Evolutionary conservation across 2,329 filamentous ascomycete genomes (phyloP).

Genomic region (Periconia macrospinosa): DNA sequence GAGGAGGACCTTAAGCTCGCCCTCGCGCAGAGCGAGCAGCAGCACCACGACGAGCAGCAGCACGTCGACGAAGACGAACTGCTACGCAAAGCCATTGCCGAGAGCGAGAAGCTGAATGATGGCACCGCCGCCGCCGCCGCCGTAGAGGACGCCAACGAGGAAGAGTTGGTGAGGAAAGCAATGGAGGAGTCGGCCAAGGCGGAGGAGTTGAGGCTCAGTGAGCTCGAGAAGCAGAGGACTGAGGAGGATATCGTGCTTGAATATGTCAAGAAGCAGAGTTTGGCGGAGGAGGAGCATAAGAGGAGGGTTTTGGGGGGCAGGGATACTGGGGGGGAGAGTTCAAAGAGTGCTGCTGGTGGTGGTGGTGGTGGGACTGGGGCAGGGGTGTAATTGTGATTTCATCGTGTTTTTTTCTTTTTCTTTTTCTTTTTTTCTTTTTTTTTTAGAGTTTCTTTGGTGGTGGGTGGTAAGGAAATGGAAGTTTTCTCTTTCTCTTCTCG

Average conservation of each 20-base stretch:
- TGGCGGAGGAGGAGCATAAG: constrained; percentile 59
- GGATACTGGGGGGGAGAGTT: constrained; percentile 17
- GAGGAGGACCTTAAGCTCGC: constrained; percentile 11
- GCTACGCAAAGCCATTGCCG: constrained; percentile 12
- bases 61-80: constrained; percentile 12
- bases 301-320: constrained; percentile 12
- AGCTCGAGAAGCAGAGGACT: constrained; percentile 46
- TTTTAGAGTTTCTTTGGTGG: no score
- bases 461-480: no score
- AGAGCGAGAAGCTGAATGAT: constrained; percentile 8
- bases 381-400: background rate
- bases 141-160: constrained; percentile 23
- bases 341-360: constrained; percentile 4
- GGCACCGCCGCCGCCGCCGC: background rate
- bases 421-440: no score
- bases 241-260: constrained; percentile 77
- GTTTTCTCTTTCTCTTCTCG: no score
- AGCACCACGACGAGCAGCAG: background rate
- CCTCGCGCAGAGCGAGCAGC: constrained; percentile 1
- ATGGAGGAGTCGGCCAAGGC: constrained; percentile 30
- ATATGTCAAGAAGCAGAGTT: constrained; percentile 75
- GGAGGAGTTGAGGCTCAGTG: constrained; percentile 45
- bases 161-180: constrained; percentile 28
- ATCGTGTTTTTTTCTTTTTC: no score
- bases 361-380: background rate